Percentiles rank a stretch among this genome's conserved stretches.
Evolutionary conservation across 306 rosid species (phyloP).

Genomic region (Gastrolobium bilobum): DNA sequence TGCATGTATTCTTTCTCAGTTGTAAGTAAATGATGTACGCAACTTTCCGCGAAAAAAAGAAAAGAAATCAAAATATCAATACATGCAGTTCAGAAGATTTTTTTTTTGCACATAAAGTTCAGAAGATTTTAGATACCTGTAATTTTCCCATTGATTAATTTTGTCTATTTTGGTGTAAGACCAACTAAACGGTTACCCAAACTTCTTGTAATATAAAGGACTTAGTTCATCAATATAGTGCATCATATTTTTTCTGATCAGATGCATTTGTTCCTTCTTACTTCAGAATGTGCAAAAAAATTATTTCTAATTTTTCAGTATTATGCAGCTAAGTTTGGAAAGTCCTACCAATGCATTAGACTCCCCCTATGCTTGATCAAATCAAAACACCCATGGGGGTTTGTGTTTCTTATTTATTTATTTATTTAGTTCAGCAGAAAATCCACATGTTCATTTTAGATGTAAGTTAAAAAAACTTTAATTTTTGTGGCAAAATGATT

Average conservation of each 20-base stretch:
- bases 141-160: too few species aligned
- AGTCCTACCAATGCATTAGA: neutral
- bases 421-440: neutral
- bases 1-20: neutral
- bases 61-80: neutral
- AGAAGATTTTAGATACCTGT: too few species aligned
- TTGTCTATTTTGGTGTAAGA: neutral
- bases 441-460: neutral
- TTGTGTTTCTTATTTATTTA: neutral
- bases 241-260: neutral
- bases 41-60: neutral
- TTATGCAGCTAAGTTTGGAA: neutral
- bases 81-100: neutral
- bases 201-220: neutral
- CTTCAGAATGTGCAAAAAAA: neutral
- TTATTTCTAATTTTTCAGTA: neutral
- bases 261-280: neutral
- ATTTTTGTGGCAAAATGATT: slow-evolving; percentile 8
- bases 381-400: neutral
- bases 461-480: neutral
- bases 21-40: neutral
- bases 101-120: too few species aligned
- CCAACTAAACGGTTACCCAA: too few species aligned
- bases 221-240: neutral
- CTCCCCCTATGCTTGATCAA: neutral